A percentile compares a stretch with the other conserved stretches of the same genome.
Evolutionary conservation across 345 rosid species (phyloP).

Genomic region (Microthlaspi erraticum): DNA sequence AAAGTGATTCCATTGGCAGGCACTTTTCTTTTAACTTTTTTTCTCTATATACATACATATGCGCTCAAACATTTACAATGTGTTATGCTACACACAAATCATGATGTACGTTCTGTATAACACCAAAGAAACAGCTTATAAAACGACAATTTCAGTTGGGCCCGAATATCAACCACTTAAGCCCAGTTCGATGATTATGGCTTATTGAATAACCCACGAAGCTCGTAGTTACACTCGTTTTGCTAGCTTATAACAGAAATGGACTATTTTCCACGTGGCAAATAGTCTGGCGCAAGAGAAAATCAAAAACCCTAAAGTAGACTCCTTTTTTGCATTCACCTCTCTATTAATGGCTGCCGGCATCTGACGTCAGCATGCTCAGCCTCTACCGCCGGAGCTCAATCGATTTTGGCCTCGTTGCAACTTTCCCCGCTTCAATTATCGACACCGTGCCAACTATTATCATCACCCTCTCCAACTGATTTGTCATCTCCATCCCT

Average conservation of each 20-base stretch:
- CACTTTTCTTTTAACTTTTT: constrained; percentile 16
- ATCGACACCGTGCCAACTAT: constrained; percentile 30
- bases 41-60: neutral
- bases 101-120: neutral
- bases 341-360: constrained; percentile 14
- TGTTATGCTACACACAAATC: neutral
- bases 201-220: too few species aligned
- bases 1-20: constrained; percentile 37
- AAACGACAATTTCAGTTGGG: neutral
- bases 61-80: neutral
- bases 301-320: constrained; percentile 35
- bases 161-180: neutral
- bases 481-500: constrained; percentile 6
- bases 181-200: neutral
- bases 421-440: constrained; percentile 19
- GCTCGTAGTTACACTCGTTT: too few species aligned
- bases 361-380: constrained; percentile 40
- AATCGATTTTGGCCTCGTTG: neutral
- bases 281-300: neutral
- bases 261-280: constrained; percentile 30
- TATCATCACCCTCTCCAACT: constrained; percentile 33
- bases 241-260: neutral
- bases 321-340: neutral
- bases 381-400: constrained; percentile 10
- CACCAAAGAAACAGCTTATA: neutral